Base-by-base conservation (phyloP, 2,329 filamentous ascomycete species). In the Ceratocystis destructans region DNA sequence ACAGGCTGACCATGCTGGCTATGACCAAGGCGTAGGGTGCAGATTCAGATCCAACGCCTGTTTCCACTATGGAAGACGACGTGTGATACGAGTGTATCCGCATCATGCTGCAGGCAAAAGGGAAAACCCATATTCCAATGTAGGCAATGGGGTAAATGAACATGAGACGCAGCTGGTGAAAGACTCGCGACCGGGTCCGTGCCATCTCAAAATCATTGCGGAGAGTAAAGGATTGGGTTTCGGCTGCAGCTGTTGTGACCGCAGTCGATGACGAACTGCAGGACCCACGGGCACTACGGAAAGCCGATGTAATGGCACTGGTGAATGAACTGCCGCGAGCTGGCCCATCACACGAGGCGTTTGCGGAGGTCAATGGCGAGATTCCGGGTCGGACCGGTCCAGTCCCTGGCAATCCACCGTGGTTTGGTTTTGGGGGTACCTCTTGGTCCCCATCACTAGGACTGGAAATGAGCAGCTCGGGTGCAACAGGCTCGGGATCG, bases 101-200 rank as follows among this genome's bases (percentile, higher is more conserved):
- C 62, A 85, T 74, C 62, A 84, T 78, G 72, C 91, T 86, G 1
- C 79, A 79, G 1, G 86, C 76, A 70, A 91, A 89, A 0, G 89
- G 88, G 6, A 88, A 75, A 2, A 87, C 75, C 89, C 89, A 93
- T 70, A 89, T 83, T 3, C 83, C 74, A 22, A 88, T 79, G 74
- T 93, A 92, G 3, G 88, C 81, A 20, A 87, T 73, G 0, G 89
- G 89, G 73, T 93, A 93, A 61, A 90, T 83, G 74, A 92, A 90
- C 20, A 91, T 79, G 37, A 87, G 81, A 41, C 86, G 82, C 1
- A 91, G 79, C 71, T 91, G 87, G 8, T 85, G 82, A 57, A 82
- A 80, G 67, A 89, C 85, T 67, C 81, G 82, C 17, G 80, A 46
- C 12, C 84, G 80, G 7, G 80, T 73, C 59, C 73, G 71, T 22